A percentile compares a stretch with the other conserved stretches of the same genome.
phyloP scores from a whole-genome alignment of 129 eudicot genomes.

The Lactuca sativa region DNA sequence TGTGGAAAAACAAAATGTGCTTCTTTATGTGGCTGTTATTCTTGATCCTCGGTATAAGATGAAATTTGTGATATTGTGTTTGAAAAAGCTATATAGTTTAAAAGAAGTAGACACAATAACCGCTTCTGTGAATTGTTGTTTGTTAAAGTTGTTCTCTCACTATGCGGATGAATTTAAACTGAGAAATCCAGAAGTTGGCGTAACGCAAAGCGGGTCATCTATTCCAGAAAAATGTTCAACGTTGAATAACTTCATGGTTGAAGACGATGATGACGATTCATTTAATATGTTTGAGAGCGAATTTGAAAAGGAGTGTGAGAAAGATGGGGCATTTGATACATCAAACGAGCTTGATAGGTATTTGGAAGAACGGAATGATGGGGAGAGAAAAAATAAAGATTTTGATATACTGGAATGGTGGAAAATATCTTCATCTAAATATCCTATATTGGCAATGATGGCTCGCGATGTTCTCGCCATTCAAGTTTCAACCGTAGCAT shows the following conservation, averaged over 20 bases:
- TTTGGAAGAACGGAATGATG: not conserved
- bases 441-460: not conserved
- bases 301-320: not conserved
- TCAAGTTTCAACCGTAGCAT: not conserved
- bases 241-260: too few species aligned
- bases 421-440: not conserved
- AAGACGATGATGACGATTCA: not conserved
- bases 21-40: not conserved
- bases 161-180: not conserved
- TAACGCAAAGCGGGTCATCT: too few species aligned
- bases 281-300: not conserved
- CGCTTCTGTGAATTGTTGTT: too few species aligned
- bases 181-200: too few species aligned
- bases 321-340: not conserved
- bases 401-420: not conserved
- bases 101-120: not conserved
- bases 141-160: not conserved
- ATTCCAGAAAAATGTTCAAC: too few species aligned
- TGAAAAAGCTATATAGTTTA: not conserved
- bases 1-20: not conserved
- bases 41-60: not conserved
- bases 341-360: not conserved
- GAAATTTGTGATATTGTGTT: not conserved
- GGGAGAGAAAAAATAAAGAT: not conserved
- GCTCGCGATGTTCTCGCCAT: not conserved